phyloP scores from a whole-genome alignment of 2,329 filamentous ascomycete genomes.

The Mollisia scopiformis region DNA sequence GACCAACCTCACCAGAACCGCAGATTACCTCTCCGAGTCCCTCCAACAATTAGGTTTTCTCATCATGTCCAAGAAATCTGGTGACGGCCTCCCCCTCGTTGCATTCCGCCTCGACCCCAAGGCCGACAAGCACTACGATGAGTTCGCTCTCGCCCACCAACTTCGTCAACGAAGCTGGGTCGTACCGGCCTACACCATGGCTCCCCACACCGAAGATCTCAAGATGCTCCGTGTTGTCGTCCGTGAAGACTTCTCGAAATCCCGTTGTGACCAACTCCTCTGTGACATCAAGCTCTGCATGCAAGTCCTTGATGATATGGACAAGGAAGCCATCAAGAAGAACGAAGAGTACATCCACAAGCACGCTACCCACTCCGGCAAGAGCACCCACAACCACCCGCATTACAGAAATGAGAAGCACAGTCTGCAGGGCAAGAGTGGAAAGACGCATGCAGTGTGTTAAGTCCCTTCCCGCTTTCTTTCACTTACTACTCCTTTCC shows the following conservation, averaged over 20 bases:
- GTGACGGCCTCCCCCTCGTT: slow-evolving; percentile 83
- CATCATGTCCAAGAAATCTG: slow-evolving; percentile 82
- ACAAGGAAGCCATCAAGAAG: slow-evolving; percentile 69
- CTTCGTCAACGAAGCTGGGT: slow-evolving; percentile 89
- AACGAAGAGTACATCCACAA: slow-evolving; percentile 67
- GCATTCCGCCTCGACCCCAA: slow-evolving; percentile 77
- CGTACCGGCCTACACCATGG: slow-evolving; percentile 96
- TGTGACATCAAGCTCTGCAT: slow-evolving; percentile 78
- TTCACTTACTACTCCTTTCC: neutral
- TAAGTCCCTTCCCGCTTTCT: slow-evolving; percentile 41
- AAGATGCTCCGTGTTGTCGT: slow-evolving; percentile 95
- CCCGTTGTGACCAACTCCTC: slow-evolving; percentile 78
- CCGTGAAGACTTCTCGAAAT: slow-evolving; percentile 86
- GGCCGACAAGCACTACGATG: slow-evolving; percentile 63
- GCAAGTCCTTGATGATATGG: slow-evolving; percentile 72
- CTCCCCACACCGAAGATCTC: slow-evolving; percentile 66
- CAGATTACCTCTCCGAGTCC: slow-evolving; percentile 80
- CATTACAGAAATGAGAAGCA: slow-evolving; percentile 76
- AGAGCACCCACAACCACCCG: slow-evolving; percentile 50
- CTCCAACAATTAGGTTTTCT: slow-evolving; percentile 79
- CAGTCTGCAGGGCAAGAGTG: slow-evolving; percentile 84
- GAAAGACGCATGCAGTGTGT: slow-evolving; percentile 88
- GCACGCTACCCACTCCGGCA: slow-evolving; percentile 55
- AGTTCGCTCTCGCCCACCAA: slow-evolving; percentile 82
- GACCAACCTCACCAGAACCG: slow-evolving; percentile 87